Evolutionary conservation across 176 grass and related monocot species (phyloP), one percentile per base, ranked within the genome.

Genomic region (Ensete ventricosum): DNA sequence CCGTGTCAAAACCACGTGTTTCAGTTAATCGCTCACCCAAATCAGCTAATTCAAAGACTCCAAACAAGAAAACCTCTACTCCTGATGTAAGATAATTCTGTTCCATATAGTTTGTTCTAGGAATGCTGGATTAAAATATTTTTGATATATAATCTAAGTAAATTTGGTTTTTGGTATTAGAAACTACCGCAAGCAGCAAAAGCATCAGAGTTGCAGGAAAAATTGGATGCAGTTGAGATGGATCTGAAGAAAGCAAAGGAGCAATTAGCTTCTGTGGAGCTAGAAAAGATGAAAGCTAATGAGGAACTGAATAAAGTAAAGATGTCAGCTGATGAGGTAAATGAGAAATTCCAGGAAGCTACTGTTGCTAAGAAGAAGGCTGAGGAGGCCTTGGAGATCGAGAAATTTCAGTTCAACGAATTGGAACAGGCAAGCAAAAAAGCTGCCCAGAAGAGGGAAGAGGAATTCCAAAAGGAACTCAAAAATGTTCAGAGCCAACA

Each of bases 271-370:
- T 91, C 83, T 78, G 29, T 80, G 1, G 78, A 89, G 34, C 89
- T 83, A 1, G 94, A 98, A 78, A 91, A 89, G 85, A 84, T 80
- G 54, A 83, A 84, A 1, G 83, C 90, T 71, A n/a, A 82, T 24
- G 75, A 85, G 11, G 86, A 93, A 74, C 80, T 98, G 75, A 83
- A 85, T 8, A 82, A 93, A 66, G 80, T 88, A 53, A 93, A 93
- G 84, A 74, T 74, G 11, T 81, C 83, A 10, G 80, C 90, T 2
- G 84, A 93, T 53, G 82, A 88, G 80, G 80, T 76, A 1, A 81
- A 85, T 22, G 90, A 93, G 77, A 85, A 98, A 84, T 88, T 98
- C 72, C 86, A 93, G 80, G 86, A 93, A 76, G 88, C 86, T 1
- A 72, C 85, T 79, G 85, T 84, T 84, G 95, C 95, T 64, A 83